Percentiles rank a stretch among this genome's conserved stretches.
Conservation (phyloP, 2,329 filamentous ascomycete genomes). For the Colletotrichum zoysiae region DNA sequence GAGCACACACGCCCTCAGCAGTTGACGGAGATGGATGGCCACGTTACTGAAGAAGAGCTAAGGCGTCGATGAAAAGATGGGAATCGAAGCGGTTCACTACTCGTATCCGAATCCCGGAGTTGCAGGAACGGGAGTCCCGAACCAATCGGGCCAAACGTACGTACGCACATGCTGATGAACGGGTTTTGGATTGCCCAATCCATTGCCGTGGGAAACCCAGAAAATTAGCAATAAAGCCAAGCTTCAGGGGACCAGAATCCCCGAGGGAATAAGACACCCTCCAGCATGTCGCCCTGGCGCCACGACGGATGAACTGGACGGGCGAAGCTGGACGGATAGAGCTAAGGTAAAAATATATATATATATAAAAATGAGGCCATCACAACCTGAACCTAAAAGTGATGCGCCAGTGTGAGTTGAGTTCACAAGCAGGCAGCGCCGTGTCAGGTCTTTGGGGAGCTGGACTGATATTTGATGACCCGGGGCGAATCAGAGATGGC, state of each 20-base stretch:
- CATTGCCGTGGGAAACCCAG: constrained; percentile 6
- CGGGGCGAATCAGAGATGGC: constrained; percentile 38
- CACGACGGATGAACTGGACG: constrained; percentile 24
- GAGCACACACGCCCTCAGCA: constrained; percentile 23
- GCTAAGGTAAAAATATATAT: constrained; percentile 32
- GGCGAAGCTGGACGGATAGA: constrained; percentile 19
- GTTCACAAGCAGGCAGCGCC: neutral
- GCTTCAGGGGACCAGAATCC: constrained; percentile 25
- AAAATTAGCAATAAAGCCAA: constrained; percentile 28
- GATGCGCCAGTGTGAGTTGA: constrained; percentile 7
- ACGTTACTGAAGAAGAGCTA: constrained; percentile 26
- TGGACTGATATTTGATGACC: constrained; percentile 35
- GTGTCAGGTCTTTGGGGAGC: neutral
- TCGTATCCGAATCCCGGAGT: constrained; percentile 1
- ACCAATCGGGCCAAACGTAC: neutral
- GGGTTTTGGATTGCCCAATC: neutral
- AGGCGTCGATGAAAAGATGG: constrained; percentile 21
- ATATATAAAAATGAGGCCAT: constrained; percentile 40
- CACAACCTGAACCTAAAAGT: constrained; percentile 13
- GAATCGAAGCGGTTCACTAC: constrained; percentile 16
- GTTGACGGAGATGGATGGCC: constrained; percentile 15
- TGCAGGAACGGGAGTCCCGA: neutral
- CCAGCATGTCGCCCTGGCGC: constrained; percentile 26
- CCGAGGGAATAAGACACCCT: constrained; percentile 33
- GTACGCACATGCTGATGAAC: neutral